Evolutionary conservation across 1,284 basidiomycete genomes (phyloP), one percentile per base, ranked within the genome.

Genomic region (Pholiota adiposa): DNA sequence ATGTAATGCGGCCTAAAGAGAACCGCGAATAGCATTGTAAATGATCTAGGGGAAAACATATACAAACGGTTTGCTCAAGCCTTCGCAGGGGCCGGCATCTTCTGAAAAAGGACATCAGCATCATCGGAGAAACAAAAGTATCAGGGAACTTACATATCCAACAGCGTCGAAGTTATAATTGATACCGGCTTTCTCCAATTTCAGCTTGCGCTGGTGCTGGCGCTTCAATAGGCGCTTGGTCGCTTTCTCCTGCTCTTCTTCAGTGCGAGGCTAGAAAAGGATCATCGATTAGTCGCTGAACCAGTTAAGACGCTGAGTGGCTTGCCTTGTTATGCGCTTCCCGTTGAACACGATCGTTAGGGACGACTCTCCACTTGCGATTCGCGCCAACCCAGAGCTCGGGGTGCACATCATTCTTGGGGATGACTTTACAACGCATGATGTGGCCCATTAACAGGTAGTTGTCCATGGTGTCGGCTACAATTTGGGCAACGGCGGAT

Each of bases 391-490:
- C 81, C 97, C 97, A 99, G 3, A 99, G 77, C 70, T 96, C 88
- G 4, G 96, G 92, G 74, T 99, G 96, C 0, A 98, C 86, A 65
- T 97, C 78, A 31, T 96, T 94, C 66, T 88, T 87, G 19, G 95
- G 91, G 58, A 97, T 86, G 59, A 94, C 77, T 69, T 92, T 89
- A 79, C 97, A 98, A 61, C 87, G 88, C 51, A 99, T 82, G 64
- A 99, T 89, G 69, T 97, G 94, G 3, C 96, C 96, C 82, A 93
- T 88, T 65, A 99, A 82, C 29, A 99, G 85, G 75, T 98, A 99
- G 79, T 98, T 98, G 83, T 99, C 88, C 97, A 99, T 98, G 48
- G 97, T 99, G 71, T 99, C 97, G 5, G 93, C 91, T 9, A 98
- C 97, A 63, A 99, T 98, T 71, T 94, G 79, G 0, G 97, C 96